A percentile compares a stretch with the other conserved stretches of the same genome.
phyloP scores from a whole-genome alignment of 108 stramenopile species.

The Fistulifera pelliculosa region DNA sequence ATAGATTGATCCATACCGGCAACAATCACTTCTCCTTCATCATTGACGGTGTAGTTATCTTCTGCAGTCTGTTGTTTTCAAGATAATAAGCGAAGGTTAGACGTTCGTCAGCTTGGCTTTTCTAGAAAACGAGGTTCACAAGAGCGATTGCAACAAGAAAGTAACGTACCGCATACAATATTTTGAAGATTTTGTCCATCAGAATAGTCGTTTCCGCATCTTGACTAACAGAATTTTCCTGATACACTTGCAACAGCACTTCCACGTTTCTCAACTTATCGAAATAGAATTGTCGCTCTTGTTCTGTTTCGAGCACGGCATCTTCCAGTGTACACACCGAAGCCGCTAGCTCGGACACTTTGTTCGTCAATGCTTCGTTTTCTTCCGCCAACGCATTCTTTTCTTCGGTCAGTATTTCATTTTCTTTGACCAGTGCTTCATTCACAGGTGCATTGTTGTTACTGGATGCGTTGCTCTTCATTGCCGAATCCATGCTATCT shows the following conservation, averaged over 20 bases:
- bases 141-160: too few species aligned
- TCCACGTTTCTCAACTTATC: slow-evolving; percentile 92
- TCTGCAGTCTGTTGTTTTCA: slow-evolving; percentile 28
- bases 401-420: too few species aligned
- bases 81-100: too few species aligned
- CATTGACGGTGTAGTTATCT: slow-evolving; percentile 39
- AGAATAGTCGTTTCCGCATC: slow-evolving; percentile 23
- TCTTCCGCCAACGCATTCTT: too few species aligned
- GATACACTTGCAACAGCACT: slow-evolving; percentile 81
- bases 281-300: slow-evolving; percentile 95
- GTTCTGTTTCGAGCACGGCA: slow-evolving; percentile 56
- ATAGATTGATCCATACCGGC: not conserved
- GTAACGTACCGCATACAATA: slow-evolving; percentile 34
- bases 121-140: too few species aligned
- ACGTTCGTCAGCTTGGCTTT: too few species aligned
- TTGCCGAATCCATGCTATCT: not conserved
- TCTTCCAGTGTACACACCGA: slow-evolving; percentile 41
- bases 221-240: slow-evolving; percentile 41
- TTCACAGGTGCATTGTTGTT: slow-evolving; percentile 4
- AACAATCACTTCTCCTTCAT: slow-evolving; percentile 26
- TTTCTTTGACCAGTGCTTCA: slow-evolving; percentile 22
- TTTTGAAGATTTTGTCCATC: slow-evolving; percentile 69
- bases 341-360: slow-evolving; percentile 38
- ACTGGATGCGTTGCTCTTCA: not conserved
- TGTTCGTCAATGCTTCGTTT: slow-evolving; percentile 32